These are phyloP conservation scores for Knoxdaviesia proteae DNA, from an alignment of 2,329 filamentous ascomycete species.

Conservation along the genomic window DNA sequence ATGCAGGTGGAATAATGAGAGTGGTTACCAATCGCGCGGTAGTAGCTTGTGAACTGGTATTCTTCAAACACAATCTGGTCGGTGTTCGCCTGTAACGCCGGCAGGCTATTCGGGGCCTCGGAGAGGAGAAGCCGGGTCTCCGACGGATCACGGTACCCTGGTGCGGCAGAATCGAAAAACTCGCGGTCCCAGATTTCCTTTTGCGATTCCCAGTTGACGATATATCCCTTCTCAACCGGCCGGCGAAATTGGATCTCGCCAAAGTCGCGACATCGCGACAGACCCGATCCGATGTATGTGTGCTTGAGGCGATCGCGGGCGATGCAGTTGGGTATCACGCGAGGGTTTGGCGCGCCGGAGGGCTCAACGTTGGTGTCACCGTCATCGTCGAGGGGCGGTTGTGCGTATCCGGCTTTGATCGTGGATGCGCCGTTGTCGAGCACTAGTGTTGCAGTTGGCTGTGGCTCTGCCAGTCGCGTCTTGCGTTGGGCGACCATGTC, in stretches of 20 bases:
- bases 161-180: slow-evolving; percentile 42
- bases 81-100: slow-evolving; percentile 66
- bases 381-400: slow-evolving; percentile 15
- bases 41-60: slow-evolving; percentile 78
- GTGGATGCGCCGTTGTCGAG: slow-evolving; percentile 86
- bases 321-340: slow-evolving; percentile 70
- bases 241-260: slow-evolving; percentile 72
- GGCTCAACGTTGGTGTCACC: no score
- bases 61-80: slow-evolving; percentile 97
- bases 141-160: slow-evolving; percentile 50
- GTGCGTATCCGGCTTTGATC: slow-evolving; percentile 70
- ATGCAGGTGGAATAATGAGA: neutral
- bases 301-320: slow-evolving; percentile 62
- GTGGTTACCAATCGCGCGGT: slow-evolving; percentile 44
- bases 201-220: slow-evolving; percentile 93
- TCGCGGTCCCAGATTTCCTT: slow-evolving; percentile 90
- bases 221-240: slow-evolving; percentile 82
- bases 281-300: slow-evolving; percentile 59
- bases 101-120: slow-evolving; percentile 68
- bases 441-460: slow-evolving; percentile 52
- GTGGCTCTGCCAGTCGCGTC: slow-evolving; percentile 8
- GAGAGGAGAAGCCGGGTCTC: slow-evolving; percentile 71
- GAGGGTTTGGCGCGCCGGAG: slow-evolving; percentile 20
- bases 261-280: slow-evolving; percentile 67
- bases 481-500: neutral